Conservation (phyloP, 106 monocot genomes). For the Amphibolis antarctica region DNA sequence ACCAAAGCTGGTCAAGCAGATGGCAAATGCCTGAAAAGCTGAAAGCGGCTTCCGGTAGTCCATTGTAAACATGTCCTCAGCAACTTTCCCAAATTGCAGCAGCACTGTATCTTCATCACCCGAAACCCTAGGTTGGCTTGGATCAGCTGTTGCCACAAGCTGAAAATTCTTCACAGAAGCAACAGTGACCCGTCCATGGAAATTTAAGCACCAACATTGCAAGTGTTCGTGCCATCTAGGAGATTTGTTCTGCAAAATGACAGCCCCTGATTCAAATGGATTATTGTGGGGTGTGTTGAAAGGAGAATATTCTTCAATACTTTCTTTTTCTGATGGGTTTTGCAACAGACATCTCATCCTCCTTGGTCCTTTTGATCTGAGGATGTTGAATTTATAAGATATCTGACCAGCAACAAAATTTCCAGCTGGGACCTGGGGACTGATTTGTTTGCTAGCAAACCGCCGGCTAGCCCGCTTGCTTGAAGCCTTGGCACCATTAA, state of each 20-base stretch:
- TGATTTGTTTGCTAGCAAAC: constrained; percentile 51
- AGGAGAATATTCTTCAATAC: not conserved
- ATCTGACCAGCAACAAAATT: constrained; percentile 47
- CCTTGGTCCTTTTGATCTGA: constrained; percentile 63
- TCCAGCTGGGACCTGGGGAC: constrained; percentile 42
- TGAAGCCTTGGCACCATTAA: constrained; percentile 36
- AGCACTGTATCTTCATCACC: constrained; percentile 38
- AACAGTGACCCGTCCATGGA: constrained; percentile 55
- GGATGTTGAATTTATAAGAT: constrained; percentile 64
- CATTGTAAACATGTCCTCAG: constrained; percentile 57
- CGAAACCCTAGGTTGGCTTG: constrained; percentile 15
- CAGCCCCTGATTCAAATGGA: not conserved
- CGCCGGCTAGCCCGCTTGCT: constrained; percentile 34
- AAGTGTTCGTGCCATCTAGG: constrained; percentile 67
- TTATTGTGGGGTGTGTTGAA: not conserved
- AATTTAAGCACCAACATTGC: constrained; percentile 73
- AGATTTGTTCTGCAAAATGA: constrained; percentile 44
- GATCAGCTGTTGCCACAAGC: constrained; percentile 35
- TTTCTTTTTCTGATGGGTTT: constrained; percentile 9
- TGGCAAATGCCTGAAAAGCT: constrained; percentile 58
- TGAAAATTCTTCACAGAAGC: constrained; percentile 74
- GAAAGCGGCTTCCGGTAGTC: constrained; percentile 59
- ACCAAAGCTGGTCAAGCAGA: constrained; percentile 66
- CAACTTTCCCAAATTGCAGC: constrained; percentile 63
- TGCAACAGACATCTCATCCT: constrained; percentile 45